A percentile compares a stretch with the other conserved stretches of the same genome.
Conservation (phyloP, 305 asterid species). For the Fraxinus angustifolia region DNA sequence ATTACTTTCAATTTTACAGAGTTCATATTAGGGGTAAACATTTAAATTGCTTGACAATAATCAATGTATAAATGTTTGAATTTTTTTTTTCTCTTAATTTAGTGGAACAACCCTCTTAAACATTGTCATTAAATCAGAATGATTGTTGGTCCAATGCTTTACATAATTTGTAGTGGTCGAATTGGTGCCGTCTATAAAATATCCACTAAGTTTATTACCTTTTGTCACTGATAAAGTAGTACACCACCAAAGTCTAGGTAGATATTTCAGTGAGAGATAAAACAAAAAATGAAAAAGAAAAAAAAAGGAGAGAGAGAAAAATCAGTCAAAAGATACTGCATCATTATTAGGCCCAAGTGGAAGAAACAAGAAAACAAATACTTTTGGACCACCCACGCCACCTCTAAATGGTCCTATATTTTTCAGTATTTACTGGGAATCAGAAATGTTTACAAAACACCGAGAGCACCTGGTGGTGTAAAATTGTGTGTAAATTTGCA, state of each 20-base stretch:
- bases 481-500: too few species aligned
- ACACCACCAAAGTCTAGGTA: neutral
- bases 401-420: neutral
- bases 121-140: neutral
- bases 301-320: neutral
- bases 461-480: neutral
- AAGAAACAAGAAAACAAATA: neutral
- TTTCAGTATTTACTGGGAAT: neutral
- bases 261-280: neutral
- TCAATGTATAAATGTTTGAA: neutral
- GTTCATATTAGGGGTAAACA: neutral
- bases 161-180: slow-evolving; percentile 26
- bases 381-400: neutral
- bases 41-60: neutral
- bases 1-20: neutral
- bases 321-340: neutral
- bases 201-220: neutral
- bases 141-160: slow-evolving; percentile 4
- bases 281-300: neutral
- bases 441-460: neutral
- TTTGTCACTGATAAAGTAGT: neutral
- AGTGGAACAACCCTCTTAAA: neutral
- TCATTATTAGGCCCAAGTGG: neutral
- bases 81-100: neutral
- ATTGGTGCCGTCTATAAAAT: slow-evolving; percentile 9